Base-by-base conservation (phyloP, 306 rosid genomes). In the Rubus parviflorus region DNA sequence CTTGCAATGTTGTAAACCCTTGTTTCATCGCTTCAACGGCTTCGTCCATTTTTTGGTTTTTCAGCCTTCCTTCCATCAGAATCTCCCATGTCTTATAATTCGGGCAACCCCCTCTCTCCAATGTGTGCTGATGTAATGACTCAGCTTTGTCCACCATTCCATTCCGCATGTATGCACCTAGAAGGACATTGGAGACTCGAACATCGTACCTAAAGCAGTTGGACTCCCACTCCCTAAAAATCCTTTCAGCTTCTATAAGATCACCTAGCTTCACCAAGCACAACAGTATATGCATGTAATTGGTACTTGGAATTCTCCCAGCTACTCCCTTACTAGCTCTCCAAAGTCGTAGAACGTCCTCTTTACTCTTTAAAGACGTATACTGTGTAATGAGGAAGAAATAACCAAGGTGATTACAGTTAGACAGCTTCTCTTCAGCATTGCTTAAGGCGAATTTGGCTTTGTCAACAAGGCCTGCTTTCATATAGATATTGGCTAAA, bases 21-120 rank as follows among this genome's bases (percentile, higher is more conserved):
- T 83, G 84, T 79, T 78, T 83, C 89, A 91, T 76, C 15, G 89
- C 86, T 83, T 83, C 68, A 69, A 92, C 65, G 70, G 90, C 94
- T 85, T 83, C 75, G 2, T 83, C 95, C 85, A 85, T 84, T 75
- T 82, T 76, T 72, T 84, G 69, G 79, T 58, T 37, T 54, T 83
- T 89, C 82, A 88, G 63, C 86, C 85, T 86, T 79, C 97, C 97
- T 81, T 94, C 97, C 66, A 86, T 75, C 43, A 94, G 92, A 86
- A 92, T 94, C 86, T 94, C 98, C 93, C 96, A 86, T 14, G 98
- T 92, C 84, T 90, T 94, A 76, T 90, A 92, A 83, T 90, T 94
- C 6, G 98, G 97, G 77, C 71, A 65, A 6, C 93, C 95, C 15
- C 98, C 95, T 79, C 80, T 92, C 73, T 87, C 86, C 89, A 92